Percentiles rank a stretch among this genome's conserved stretches.
phyloP scores from a whole-genome alignment of 805 yeast genomes.

The Jamesozyma lodderae region DNA sequence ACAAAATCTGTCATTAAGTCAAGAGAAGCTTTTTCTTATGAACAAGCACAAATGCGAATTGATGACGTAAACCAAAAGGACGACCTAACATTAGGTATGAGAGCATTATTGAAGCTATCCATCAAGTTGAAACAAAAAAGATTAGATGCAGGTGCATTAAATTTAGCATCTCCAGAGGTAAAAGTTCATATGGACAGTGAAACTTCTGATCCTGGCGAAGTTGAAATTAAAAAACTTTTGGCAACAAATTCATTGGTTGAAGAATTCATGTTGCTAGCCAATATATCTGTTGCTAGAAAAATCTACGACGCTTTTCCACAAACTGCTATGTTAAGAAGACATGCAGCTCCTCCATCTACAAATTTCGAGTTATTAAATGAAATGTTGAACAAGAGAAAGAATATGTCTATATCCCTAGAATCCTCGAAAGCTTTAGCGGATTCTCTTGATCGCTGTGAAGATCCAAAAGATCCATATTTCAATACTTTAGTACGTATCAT shows the following conservation, averaged over 20 bases:
- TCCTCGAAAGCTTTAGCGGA: slow-evolving; percentile 89
- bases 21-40: slow-evolving; percentile 90
- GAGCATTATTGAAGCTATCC: slow-evolving; percentile 70
- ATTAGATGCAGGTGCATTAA: slow-evolving; percentile 90
- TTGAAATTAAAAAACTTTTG: slow-evolving; percentile 76
- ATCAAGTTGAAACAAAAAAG: slow-evolving; percentile 78
- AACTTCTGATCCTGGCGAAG: slow-evolving; percentile 93
- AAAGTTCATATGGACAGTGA: slow-evolving; percentile 96
- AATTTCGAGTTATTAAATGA: slow-evolving; percentile 86
- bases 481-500: slow-evolving; percentile 88
- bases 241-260: slow-evolving; percentile 96
- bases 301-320: slow-evolving; percentile 92
- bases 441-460: slow-evolving; percentile 81
- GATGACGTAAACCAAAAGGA: slow-evolving; percentile 72
- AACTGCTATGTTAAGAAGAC: slow-evolving; percentile 96
- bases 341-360: slow-evolving; percentile 93
- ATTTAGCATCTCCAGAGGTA: slow-evolving; percentile 95
- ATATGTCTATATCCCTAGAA: slow-evolving; percentile 66
- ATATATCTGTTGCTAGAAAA: slow-evolving; percentile 88
- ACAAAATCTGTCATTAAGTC: slow-evolving; percentile 86
- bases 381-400: slow-evolving; percentile 74
- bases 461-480: slow-evolving; percentile 77
- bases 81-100: slow-evolving; percentile 82
- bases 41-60: slow-evolving; percentile 82
- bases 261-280: slow-evolving; percentile 96